Conservation (phyloP, 352 stramenopile genomes). For the Globisporangium abappressorium region DNA sequence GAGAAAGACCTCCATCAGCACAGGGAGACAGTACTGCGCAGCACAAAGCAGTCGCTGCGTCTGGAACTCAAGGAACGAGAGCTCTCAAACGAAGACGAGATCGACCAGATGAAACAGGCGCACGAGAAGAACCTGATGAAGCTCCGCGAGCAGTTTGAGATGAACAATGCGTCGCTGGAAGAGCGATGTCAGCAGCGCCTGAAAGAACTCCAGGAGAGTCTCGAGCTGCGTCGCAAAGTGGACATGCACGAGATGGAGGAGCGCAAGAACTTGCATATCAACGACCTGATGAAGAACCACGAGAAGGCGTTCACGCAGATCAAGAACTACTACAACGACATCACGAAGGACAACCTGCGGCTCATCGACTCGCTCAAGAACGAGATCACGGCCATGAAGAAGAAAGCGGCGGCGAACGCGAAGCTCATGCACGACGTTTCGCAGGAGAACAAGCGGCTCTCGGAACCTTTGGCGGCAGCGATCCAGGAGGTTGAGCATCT, state of each 20-base stretch:
- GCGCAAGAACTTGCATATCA: slow-evolving; percentile 95
- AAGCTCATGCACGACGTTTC: slow-evolving; percentile 93
- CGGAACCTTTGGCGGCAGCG: slow-evolving; percentile 80
- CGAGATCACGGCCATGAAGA: slow-evolving; percentile 92
- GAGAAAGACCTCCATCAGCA: slow-evolving; percentile 71
- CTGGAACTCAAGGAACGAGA: slow-evolving; percentile 84
- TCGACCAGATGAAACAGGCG: slow-evolving; percentile 87
- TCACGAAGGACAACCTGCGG: slow-evolving; percentile 92
- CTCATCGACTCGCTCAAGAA: slow-evolving; percentile 92
- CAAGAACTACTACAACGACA: slow-evolving; percentile 97
- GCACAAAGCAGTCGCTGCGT: slow-evolving; percentile 69
- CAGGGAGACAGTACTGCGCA: slow-evolving; percentile 59
- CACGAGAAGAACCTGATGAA: slow-evolving; percentile 93
- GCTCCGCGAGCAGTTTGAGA: slow-evolving; percentile 89
- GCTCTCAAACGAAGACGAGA: slow-evolving; percentile 86
- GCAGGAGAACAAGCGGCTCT: slow-evolving; percentile 91
- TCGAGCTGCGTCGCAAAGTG: slow-evolving; percentile 91
- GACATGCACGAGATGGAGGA: slow-evolving; percentile 94
- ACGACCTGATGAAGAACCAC: slow-evolving; percentile 94
- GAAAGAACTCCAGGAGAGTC: slow-evolving; percentile 69
- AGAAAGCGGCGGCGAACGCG: slow-evolving; percentile 87
- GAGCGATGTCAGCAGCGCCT: slow-evolving; percentile 69
- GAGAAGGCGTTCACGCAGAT: slow-evolving; percentile 92
- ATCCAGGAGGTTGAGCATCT: slow-evolving; percentile 89
- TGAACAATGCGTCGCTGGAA: slow-evolving; percentile 75